Percentiles rank a stretch among this genome's conserved stretches.
Evolutionary conservation across 768 basidiomycete species (phyloP).

Genomic region (Lyophyllum semitale): DNA sequence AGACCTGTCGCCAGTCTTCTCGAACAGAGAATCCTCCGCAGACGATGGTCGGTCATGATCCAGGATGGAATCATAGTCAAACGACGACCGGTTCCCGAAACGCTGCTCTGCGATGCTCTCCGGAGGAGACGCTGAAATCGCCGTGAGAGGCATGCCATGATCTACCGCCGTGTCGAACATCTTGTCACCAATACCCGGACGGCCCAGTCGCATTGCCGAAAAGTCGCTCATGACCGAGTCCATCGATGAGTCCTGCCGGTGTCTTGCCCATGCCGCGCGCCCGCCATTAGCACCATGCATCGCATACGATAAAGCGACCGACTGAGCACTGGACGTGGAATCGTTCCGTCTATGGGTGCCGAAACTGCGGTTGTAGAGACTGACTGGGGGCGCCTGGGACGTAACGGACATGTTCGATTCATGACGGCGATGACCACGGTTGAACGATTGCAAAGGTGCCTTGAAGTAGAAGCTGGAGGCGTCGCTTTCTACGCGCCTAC

Average conservation of each 20-base stretch:
- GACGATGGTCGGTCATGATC: slow-evolving; percentile 48
- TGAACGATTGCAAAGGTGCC: slow-evolving; percentile 35
- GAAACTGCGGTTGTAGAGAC: slow-evolving; percentile 70
- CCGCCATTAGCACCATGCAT: slow-evolving; percentile 53
- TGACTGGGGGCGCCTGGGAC: slow-evolving; percentile 66
- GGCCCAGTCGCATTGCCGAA: slow-evolving; percentile 55
- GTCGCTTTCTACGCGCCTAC: slow-evolving; percentile 69
- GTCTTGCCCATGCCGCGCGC: slow-evolving; percentile 61
- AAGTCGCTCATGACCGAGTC: slow-evolving; percentile 72
- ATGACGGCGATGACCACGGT: slow-evolving; percentile 57
- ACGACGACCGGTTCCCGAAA: slow-evolving; percentile 41
- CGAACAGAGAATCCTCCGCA: slow-evolving; percentile 43
- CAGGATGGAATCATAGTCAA: slow-evolving; percentile 71
- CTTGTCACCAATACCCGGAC: slow-evolving; percentile 83
- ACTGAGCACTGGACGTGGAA: slow-evolving; percentile 59
- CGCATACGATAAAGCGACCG: slow-evolving; percentile 58
- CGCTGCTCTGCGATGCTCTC: slow-evolving; percentile 35
- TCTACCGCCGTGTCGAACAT: slow-evolving; percentile 71
- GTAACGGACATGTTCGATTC: slow-evolving; percentile 60
- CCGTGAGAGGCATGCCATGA: slow-evolving; percentile 52
- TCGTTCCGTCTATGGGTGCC: slow-evolving; percentile 54
- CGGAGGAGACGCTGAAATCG: slow-evolving; percentile 69
- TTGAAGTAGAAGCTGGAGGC: slow-evolving; percentile 79
- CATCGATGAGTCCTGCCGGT: slow-evolving; percentile 55
- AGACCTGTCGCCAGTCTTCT: slow-evolving; percentile 55